Evolutionary conservation across 352 stramenopile genomes (phyloP), one percentile per base, ranked within the genome.

Genomic region (Thraustotheca clavata): DNA sequence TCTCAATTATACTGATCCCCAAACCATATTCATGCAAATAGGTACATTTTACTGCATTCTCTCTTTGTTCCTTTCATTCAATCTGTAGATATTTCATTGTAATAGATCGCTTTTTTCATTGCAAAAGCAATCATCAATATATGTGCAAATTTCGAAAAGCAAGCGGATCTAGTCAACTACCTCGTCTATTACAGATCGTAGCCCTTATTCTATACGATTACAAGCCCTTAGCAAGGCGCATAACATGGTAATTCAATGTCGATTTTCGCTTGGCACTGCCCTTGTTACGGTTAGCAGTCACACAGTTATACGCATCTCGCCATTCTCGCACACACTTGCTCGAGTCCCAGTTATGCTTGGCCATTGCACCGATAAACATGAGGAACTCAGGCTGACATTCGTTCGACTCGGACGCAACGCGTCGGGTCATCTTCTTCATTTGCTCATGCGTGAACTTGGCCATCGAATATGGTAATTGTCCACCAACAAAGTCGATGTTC

Each of bases 341-440:
- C 68, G 89, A 81, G 59, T 94, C 85, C 68, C 83, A 94, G 79
- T 94, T 83, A 71, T 85, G 79, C 49, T 77, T 76, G 69, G 90
- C 81, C 59, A 94, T 76, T 57, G 83, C 83, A 27, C 74, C 79
- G 67, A 94, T 83, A 72, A 91, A 94, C n/a, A 80, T 59, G 34
- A 90, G 71, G 69, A 89, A 90, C 76, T 94, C 85, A 11, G 73
- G 67, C 60, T 89, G 77, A 1, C 85, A 83, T 46, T 91, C 83
- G 36, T 73, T 92, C 50, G 78, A 76, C 54, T 94, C 84, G 69
- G 80, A 79, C 59, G 91, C 70, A 16, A 84, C 91, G 68, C 85
- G 85, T 76, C 89, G 76, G 71, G 85, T 94, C 85, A 94, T 94
- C 74, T 84, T 84, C 80, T 92, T 92, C 73, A 94, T 90, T 69